These are phyloP conservation scores for Sarocladium brachiariae DNA, from an alignment of 2,329 filamentous ascomycete genomes.

Conservation along the genomic window DNA sequence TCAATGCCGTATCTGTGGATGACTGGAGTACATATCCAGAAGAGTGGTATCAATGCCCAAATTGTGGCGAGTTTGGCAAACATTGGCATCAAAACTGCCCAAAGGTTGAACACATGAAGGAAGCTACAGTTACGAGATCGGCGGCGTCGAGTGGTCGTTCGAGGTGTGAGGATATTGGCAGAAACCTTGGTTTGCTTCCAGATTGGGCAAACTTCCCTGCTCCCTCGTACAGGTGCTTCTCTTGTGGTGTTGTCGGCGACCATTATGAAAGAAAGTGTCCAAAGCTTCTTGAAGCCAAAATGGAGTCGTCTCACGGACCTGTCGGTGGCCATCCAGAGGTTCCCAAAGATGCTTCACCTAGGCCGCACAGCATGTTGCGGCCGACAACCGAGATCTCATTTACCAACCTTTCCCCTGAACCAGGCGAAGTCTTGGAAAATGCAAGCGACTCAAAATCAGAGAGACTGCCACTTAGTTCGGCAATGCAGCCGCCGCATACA, in stretches of 20 bases:
- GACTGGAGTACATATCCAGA: background rate
- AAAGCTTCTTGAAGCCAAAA: background rate
- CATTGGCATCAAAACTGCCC: background rate
- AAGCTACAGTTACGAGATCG: too few species aligned
- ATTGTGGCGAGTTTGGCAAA: background rate
- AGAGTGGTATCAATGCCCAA: slow-evolving; percentile 4
- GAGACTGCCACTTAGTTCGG: background rate
- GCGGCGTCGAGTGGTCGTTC: too few species aligned
- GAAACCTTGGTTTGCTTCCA: background rate
- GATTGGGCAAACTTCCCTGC: background rate
- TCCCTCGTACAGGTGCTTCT: background rate
- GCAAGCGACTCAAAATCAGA: background rate
- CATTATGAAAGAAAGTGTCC: background rate
- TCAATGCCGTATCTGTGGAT: background rate
- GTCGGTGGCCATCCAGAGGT: background rate
- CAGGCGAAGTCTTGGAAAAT: background rate
- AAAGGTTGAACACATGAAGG: background rate
- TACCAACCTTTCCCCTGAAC: background rate
- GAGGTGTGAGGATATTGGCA: background rate
- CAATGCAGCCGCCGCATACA: background rate
- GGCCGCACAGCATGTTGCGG: background rate
- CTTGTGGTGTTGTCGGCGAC: background rate
- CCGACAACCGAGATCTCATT: background rate
- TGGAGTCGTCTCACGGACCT: background rate
- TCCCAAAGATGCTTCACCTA: background rate